Base-by-base conservation (phyloP, 176 grass and related monocot genomes). In the Zizania latifolia region DNA sequence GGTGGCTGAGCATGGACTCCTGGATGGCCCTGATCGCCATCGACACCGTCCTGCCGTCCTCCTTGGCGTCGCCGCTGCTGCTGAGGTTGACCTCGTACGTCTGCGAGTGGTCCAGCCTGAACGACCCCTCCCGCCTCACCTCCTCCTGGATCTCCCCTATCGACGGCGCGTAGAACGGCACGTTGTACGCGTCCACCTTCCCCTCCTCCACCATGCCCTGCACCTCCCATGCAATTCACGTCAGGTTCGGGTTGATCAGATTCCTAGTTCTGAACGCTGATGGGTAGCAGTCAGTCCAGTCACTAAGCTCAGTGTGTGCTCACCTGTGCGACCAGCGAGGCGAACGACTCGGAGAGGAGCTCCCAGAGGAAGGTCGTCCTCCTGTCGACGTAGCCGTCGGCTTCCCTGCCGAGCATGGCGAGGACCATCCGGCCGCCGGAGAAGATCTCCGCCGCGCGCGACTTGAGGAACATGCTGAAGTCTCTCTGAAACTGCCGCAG, bases 81-180 rank as follows among this genome's bases (percentile, higher is more conserved):
- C 82, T 83, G 27, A 92, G 83, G 75, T 86, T 88, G 73, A 91
- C 78, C 83, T 99, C 95, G 70, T 74, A 99, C 68, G 75, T 90
- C 77, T 90, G 88, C 65, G 94, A 84, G 67, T 63, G 65, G 51
- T 94, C 92, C 5, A 94, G 70, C 29, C 84, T 39, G 88, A 99
- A 99, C 16, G 89, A 99, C 2, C 91, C 95, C 71, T 99, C 91
- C 69, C 72, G 64, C 33, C 71, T 22, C 66, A 90, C 92, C 87
- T 99, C 91, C 41, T 88, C 79, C 65, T 90, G 77, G 16, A 92
- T 87, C 86, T 99, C 92, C 70, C 30, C 15, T 0, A 77, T 8
- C 21, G 89, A 94, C 79, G 92, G 92, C 70, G 95, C 89, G 69
- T 99, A 99, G 84, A 99, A 99, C 0, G 92, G 95, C 63, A 92